A percentile compares a stretch with the other conserved stretches of the same genome.
These are phyloP conservation scores for Paracorniculantispora psalliotae DNA, from an alignment of 2,329 filamentous ascomycete species.

Conservation along the genomic window DNA sequence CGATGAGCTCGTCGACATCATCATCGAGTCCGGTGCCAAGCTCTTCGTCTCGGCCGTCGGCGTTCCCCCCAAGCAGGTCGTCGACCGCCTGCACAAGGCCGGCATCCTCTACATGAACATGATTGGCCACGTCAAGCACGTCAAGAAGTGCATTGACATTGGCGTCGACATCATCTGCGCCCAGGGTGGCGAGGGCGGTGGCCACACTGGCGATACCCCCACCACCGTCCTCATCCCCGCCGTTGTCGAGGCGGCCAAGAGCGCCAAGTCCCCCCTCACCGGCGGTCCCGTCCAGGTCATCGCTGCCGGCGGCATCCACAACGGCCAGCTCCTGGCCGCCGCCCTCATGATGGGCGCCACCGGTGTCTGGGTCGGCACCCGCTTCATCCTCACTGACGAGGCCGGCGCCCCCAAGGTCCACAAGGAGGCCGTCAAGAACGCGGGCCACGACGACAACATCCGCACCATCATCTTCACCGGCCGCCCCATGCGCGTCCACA, in stretches of 20 bases:
- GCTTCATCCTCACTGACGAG: conserved; percentile 91
- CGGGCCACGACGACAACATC: conserved; percentile 91
- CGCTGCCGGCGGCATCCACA: conserved; percentile 90
- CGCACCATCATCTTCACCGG: conserved; percentile 98
- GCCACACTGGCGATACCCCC: conserved; percentile 91
- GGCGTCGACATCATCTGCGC: conserved; percentile 97
- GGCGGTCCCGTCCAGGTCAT: conserved; percentile 85
- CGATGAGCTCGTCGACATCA: conserved; percentile 79
- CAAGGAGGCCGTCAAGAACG: conserved; percentile 90
- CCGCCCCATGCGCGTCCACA: conserved; percentile 86
- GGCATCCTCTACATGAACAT: conserved; percentile 99
- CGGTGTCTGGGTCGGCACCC: conserved; percentile 94
- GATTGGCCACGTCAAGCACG: conserved; percentile 99
- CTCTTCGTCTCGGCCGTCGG: conserved; percentile 97
- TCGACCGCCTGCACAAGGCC: conserved; percentile 81
- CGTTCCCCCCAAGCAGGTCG: conserved; percentile 80
- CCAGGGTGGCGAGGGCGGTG: conserved; percentile 95
- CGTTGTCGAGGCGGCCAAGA: conserved; percentile 75
- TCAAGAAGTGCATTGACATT: conserved; percentile 87
- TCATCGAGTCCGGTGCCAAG: conserved; percentile 86
- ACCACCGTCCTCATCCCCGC: conserved; percentile 90
- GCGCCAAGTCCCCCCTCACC: conserved; percentile 80
- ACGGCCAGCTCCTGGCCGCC: conserved; percentile 83
- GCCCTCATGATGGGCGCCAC: conserved; percentile 87
- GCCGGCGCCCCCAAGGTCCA: conserved; percentile 89